These are phyloP conservation scores for Pseudogymnoascus sp. DNA, from an alignment of 2,329 filamentous ascomycete species.

Conservation along the genomic window DNA sequence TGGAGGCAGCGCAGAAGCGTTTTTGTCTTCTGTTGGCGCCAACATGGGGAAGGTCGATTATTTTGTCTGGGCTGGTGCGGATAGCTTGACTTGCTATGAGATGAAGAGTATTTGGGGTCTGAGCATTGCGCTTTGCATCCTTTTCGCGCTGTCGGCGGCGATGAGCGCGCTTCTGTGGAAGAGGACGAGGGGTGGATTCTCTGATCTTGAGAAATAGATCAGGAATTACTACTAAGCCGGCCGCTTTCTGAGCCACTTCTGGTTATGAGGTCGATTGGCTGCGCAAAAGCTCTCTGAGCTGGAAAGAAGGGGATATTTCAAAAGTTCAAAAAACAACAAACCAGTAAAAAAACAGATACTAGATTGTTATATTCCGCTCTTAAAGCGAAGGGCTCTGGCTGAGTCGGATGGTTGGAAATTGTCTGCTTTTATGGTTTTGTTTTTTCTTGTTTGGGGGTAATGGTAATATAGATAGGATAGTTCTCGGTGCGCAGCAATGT, in stretches of 20 bases:
- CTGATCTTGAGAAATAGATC: constrained; percentile 34
- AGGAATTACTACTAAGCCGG: no score
- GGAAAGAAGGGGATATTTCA: background rate
- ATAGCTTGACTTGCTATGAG: constrained; percentile 64
- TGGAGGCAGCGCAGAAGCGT: constrained; percentile 35
- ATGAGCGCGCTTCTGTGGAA: constrained; percentile 52
- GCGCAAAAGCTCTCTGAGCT: background rate
- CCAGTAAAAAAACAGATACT: background rate
- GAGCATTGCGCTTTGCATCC: constrained; percentile 66
- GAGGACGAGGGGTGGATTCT: constrained; percentile 19
- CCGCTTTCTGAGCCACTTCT: no score
- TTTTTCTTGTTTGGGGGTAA: background rate
- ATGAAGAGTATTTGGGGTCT: constrained; percentile 85
- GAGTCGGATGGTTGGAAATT: background rate
- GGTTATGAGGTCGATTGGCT: background rate
- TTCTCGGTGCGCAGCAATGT: background rate
- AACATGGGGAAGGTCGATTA: constrained; percentile 37
- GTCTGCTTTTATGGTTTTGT: background rate
- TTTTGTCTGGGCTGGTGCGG: constrained; percentile 42
- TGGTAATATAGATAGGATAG: background rate
- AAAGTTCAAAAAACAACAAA: background rate
- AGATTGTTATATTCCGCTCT: background rate
- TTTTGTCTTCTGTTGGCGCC: constrained; percentile 36
- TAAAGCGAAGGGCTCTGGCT: background rate
- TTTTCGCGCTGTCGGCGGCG: constrained; percentile 57